A percentile compares a stretch with the other conserved stretches of the same genome.
These are phyloP conservation scores for Penicillium sp. DNA, from an alignment of 2,329 filamentous ascomycete genomes.

Conservation along the genomic window DNA sequence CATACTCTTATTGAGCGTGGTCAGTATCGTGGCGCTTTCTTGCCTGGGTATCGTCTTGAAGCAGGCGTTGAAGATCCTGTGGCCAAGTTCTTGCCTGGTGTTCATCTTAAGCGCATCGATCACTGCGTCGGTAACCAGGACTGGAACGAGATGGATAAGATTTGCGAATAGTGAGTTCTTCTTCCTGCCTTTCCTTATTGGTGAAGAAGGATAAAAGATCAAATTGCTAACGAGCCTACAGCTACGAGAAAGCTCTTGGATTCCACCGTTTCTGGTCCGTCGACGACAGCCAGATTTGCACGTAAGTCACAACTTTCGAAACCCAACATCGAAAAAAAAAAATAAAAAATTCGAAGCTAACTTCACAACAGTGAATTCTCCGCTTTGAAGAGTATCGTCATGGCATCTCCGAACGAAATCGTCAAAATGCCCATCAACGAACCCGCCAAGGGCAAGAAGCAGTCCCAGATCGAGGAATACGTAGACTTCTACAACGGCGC, in stretches of 20 bases:
- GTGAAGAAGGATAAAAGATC: background rate
- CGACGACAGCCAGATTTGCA: conserved; percentile 90
- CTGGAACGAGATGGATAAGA: conserved; percentile 80
- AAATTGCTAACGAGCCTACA: conserved; percentile 26
- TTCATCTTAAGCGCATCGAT: conserved; percentile 76
- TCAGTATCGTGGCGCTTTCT: conserved; percentile 72
- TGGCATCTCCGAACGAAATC: conserved; percentile 79
- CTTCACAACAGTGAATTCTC: conserved; percentile 67
- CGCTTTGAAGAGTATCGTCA: conserved; percentile 84
- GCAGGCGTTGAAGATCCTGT: conserved; percentile 51
- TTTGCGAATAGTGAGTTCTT: conserved; percentile 59
- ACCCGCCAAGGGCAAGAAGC: conserved; percentile 84
- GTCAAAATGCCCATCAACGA: conserved; percentile 99
- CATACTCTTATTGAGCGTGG: conserved; percentile 82
- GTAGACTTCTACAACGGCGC: conserved; percentile 87
- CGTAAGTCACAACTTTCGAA: conserved; percentile 32
- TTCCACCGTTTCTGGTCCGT: conserved; percentile 99
- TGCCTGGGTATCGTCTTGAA: conserved; percentile 74
- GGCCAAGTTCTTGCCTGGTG: conserved; percentile 57
- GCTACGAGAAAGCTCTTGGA: conserved; percentile 84
- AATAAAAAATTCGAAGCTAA: background rate
- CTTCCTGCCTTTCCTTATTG: background rate
- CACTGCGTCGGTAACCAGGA: conserved; percentile 98
- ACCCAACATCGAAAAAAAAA: no score
- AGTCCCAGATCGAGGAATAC: conserved; percentile 92